Conservation (phyloP, 257 asterid species). For the Solanum rostratum region DNA sequence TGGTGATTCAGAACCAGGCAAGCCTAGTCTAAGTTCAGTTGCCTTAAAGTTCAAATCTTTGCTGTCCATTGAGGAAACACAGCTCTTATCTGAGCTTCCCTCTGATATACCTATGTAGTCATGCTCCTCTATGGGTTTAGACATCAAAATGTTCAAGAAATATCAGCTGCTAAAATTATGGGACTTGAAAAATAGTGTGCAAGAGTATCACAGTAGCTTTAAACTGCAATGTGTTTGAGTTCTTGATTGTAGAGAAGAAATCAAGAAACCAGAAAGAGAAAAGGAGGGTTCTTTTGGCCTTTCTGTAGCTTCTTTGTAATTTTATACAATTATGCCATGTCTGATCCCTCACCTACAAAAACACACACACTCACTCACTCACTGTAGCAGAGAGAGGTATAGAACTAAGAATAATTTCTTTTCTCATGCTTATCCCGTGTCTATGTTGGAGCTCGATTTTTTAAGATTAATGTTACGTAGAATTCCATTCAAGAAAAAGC, state of each 20-base stretch:
- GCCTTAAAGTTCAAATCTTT: conserved; percentile 40
- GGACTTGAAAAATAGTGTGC: too few species aligned
- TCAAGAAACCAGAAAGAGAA: not conserved
- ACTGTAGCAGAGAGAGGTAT: not conserved
- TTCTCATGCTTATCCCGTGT: too few species aligned
- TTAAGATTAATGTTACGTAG: too few species aligned
- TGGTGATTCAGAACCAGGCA: conserved; percentile 33
- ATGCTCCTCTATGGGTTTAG: conserved; percentile 19
- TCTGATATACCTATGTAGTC: conserved; percentile 29
- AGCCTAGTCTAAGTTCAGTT: conserved; percentile 33
- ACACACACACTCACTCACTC: not conserved
- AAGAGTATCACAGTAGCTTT: not conserved
- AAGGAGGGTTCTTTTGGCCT: not conserved
- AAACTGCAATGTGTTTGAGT: not conserved
- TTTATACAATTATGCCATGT: not conserved
- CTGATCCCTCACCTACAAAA: not conserved
- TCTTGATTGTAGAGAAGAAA: not conserved
- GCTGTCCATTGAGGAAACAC: conserved; percentile 1
- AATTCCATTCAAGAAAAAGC: too few species aligned
- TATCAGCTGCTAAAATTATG: not conserved
- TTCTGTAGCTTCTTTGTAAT: not conserved
- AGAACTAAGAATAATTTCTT: too few species aligned
- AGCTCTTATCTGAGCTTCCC: conserved; percentile 19
- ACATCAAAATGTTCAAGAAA: conserved; percentile 5
- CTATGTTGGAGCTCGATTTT: too few species aligned